phyloP scores from a whole-genome alignment of 1,284 basidiomycete species.

The Microbotryum silenes-acaulis region DNA sequence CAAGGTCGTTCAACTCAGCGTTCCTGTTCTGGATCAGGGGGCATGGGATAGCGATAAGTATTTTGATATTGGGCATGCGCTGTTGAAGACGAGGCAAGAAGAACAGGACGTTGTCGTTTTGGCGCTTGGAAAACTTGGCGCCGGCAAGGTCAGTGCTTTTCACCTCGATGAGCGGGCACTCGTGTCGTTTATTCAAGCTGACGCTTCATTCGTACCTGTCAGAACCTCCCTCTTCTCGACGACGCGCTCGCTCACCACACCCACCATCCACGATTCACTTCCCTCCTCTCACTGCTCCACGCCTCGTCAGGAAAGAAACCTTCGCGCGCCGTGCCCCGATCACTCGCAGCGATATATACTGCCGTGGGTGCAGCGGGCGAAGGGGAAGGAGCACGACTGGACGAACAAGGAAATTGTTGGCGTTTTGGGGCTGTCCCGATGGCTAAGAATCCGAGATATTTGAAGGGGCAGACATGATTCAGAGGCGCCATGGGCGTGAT shows the following conservation, averaged over 20 bases:
- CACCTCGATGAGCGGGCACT: not conserved
- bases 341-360: conserved; percentile 8
- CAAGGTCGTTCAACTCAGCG: not conserved
- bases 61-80: conserved; percentile 12
- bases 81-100: conserved; percentile 9
- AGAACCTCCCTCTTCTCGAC: conserved; percentile 1
- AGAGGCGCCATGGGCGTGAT: too few relatives aligned
- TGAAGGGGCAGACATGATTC: too few relatives aligned
- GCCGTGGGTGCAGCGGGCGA: conserved; percentile 15
- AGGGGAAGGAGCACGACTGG: conserved; percentile 7
- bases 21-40: not conserved
- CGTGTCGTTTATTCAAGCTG: not conserved
- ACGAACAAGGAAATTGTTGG: conserved; percentile 6
- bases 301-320: not conserved
- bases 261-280: conserved; percentile 13
- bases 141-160: conserved; percentile 1
- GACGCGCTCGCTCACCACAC: conserved; percentile 17
- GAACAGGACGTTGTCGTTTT: conserved; percentile 9
- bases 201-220: not conserved
- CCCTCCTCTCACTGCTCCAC: conserved; percentile 12
- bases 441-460: too few relatives aligned
- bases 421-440: conserved; percentile 16
- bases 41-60: conserved; percentile 7
- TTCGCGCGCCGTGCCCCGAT: not conserved
- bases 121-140: conserved; percentile 4